phyloP scores from a whole-genome alignment of 1,284 basidiomycete genomes.

The Cutaneotrichosporon cutaneum region DNA sequence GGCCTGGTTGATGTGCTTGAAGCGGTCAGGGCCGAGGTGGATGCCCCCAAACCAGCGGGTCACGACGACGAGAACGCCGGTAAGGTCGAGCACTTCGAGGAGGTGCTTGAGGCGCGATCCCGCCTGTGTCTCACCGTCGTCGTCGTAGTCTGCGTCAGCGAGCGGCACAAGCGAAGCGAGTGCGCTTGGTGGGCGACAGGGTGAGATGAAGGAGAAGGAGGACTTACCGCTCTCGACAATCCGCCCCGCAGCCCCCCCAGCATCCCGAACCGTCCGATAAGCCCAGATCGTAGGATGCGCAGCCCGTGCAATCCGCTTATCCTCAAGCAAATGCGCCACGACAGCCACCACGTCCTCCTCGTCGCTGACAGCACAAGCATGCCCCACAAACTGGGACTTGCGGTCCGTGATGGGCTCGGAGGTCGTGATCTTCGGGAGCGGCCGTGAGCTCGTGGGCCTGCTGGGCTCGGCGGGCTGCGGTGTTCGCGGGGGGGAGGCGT shows the following conservation, averaged over 20 bases:
- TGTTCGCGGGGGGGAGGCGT: background rate
- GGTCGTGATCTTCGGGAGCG: constrained; percentile 57
- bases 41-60: constrained; percentile 57
- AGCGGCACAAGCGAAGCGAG: background rate
- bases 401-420: constrained; percentile 77
- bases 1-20: constrained; percentile 89
- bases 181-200: no score
- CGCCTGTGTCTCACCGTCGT: constrained; percentile 88
- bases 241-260: constrained; percentile 41
- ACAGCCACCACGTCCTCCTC: constrained; percentile 74
- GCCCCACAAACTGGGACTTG: constrained; percentile 77
- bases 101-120: constrained; percentile 82
- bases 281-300: constrained; percentile 87
- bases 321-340: constrained; percentile 68
- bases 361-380: constrained; percentile 73
- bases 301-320: constrained; percentile 61
- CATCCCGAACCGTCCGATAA: constrained; percentile 54
- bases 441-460: constrained; percentile 1
- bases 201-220: no score
- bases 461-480: background rate
- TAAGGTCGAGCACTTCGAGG: constrained; percentile 70
- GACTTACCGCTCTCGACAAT: constrained; percentile 44
- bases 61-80: constrained; percentile 77
- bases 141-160: constrained; percentile 72
- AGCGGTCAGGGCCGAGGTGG: constrained; percentile 79